Conservation (phyloP, 2,329 filamentous ascomycete genomes). For the Sarocladium brachiariae region DNA sequence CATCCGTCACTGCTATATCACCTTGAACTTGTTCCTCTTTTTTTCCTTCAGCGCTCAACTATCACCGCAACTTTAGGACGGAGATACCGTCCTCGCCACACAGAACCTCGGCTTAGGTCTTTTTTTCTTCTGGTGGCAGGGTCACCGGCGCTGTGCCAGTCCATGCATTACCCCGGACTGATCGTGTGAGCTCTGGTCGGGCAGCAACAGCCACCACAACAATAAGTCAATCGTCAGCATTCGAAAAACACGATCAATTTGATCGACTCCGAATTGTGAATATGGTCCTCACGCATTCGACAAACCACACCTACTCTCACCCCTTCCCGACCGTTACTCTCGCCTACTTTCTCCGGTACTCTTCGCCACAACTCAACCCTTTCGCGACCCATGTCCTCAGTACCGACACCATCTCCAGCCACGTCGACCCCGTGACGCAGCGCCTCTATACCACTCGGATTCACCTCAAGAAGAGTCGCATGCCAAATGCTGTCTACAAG, state of each 20-base stretch:
- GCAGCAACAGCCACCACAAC: background rate
- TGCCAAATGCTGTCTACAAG: constrained; percentile 69
- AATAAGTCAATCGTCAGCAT: background rate
- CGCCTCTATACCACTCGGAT: constrained; percentile 72
- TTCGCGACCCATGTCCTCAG: constrained; percentile 77
- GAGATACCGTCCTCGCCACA: background rate
- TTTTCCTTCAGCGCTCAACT: background rate
- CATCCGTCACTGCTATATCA: background rate
- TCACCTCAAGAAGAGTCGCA: constrained; percentile 73
- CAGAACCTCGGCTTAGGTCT: background rate
- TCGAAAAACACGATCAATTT: background rate
- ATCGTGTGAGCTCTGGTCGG: constrained; percentile 3
- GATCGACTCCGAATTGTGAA: constrained; percentile 20
- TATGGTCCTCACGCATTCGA: constrained; percentile 59
- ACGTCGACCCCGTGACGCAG: constrained; percentile 66
- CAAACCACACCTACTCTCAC: constrained; percentile 69
- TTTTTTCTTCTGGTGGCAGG: constrained; percentile 2
- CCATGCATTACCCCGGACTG: constrained; percentile 1
- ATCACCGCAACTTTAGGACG: background rate
- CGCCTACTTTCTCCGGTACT: constrained; percentile 85
- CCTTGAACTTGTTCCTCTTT: background rate
- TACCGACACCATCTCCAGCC: constrained; percentile 72
- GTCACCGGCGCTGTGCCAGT: constrained; percentile 4
- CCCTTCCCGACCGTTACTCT: constrained; percentile 80
- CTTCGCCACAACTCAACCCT: constrained; percentile 62